phyloP scores from a whole-genome alignment of 352 stramenopile species.

The Phytopythium oedochilum region DNA sequence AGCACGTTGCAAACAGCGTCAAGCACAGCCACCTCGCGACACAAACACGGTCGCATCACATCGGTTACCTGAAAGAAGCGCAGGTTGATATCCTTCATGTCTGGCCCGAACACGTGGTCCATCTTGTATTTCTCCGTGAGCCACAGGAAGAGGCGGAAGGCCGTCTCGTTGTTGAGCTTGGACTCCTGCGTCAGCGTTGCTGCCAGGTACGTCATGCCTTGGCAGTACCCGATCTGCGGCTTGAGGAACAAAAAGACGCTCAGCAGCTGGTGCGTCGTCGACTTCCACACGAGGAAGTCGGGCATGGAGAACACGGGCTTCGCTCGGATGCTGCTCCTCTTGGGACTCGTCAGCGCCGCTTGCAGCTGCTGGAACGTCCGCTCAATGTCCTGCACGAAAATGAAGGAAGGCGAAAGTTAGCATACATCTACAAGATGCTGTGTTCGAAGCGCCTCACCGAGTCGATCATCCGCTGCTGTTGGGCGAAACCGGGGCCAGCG shows the following conservation, averaged over 20 bases:
- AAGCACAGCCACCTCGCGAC: background rate
- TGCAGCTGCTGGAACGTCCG: constrained; percentile 43
- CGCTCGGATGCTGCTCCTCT: constrained; percentile 9
- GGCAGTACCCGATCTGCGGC: constrained; percentile 48
- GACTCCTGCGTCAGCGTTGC: constrained; percentile 35
- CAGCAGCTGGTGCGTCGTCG: constrained; percentile 30
- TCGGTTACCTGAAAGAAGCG: constrained; percentile 32
- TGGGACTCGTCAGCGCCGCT: constrained; percentile 13
- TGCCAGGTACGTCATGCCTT: constrained; percentile 46
- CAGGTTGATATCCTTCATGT: constrained; percentile 50
- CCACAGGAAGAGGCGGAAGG: constrained; percentile 39
- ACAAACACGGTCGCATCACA: background rate
- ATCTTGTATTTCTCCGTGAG: constrained; percentile 51
- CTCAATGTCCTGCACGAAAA: constrained; percentile 27
- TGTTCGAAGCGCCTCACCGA: constrained; percentile 8
- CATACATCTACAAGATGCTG: background rate
- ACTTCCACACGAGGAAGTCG: constrained; percentile 32
- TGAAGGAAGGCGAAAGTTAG: background rate
- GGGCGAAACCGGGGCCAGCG: constrained; percentile 10
- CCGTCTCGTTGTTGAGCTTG: constrained; percentile 43
- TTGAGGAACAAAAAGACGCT: constrained; percentile 42
- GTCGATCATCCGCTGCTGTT: constrained; percentile 38
- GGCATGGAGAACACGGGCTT: constrained; percentile 24
- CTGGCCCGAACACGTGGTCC: constrained; percentile 36
- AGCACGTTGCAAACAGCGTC: background rate